phyloP scores from a whole-genome alignment of 176 grass and related monocot species.

The Aegilops umbellulata region DNA sequence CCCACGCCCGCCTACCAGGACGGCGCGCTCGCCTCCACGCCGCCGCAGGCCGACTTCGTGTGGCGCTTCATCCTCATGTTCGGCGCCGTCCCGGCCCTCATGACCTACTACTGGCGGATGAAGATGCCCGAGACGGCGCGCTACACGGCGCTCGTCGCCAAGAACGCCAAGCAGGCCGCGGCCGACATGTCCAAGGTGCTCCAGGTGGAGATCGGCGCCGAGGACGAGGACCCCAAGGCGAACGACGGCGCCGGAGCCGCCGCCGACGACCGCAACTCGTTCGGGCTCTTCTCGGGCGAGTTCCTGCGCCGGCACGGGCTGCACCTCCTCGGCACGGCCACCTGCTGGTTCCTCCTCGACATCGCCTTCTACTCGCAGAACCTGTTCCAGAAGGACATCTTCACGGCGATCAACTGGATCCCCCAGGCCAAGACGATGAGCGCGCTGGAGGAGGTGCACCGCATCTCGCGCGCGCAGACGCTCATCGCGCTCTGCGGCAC shows the following conservation, averaged over 20 bases:
- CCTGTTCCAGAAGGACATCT: constrained; percentile 84
- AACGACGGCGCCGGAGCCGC: too few species aligned
- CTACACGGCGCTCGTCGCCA: constrained; percentile 72
- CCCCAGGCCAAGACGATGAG: constrained; percentile 47
- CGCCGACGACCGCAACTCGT: not conserved
- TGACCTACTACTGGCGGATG: constrained; percentile 81
- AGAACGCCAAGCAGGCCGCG: constrained; percentile 62
- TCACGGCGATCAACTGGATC: constrained; percentile 54
- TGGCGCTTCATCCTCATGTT: constrained; percentile 83
- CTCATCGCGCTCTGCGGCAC: constrained; percentile 71
- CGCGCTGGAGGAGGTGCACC: constrained; percentile 55
- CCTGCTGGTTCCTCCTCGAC: constrained; percentile 67
- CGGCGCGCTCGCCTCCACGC: constrained; percentile 35
- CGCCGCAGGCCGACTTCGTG: constrained; percentile 56
- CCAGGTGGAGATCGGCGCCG: constrained; percentile 43
- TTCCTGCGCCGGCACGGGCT: constrained; percentile 51
- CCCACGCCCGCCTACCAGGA: constrained; percentile 31
- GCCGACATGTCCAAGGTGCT: constrained; percentile 69
- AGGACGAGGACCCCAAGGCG: not conserved
- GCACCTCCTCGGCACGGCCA: constrained; percentile 46
- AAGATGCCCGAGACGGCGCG: constrained; percentile 86
- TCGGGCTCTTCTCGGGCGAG: constrained; percentile 48
- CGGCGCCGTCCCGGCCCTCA: constrained; percentile 60
- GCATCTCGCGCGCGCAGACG: constrained; percentile 62
- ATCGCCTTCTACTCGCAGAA: constrained; percentile 89